phyloP scores from a whole-genome alignment of 179 eudicot genomes.

The Actinidia polygama region DNA sequence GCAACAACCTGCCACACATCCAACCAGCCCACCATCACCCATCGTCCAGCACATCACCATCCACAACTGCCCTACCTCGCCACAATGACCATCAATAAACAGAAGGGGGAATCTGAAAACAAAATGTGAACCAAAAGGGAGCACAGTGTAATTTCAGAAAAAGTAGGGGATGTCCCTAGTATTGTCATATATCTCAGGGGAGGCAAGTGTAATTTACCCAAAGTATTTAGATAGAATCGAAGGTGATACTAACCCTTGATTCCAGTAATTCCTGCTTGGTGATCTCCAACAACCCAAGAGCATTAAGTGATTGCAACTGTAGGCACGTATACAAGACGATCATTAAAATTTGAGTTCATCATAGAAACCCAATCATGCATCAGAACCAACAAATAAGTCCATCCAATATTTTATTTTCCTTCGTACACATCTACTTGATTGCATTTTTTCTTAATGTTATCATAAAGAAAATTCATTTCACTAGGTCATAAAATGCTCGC shows the following conservation, averaged over 20 bases:
- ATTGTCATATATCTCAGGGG: no score
- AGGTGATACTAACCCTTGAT: constrained; percentile 46
- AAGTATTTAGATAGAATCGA: constrained; percentile 9
- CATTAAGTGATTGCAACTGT: constrained; percentile 81
- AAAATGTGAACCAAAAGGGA: no score
- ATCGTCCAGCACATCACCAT: no score
- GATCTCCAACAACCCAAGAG: constrained; percentile 66
- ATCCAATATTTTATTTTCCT: background rate
- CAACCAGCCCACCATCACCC: no score
- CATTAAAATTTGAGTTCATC: background rate
- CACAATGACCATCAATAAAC: no score
- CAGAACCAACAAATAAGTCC: background rate
- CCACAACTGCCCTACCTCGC: no score
- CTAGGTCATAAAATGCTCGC: background rate
- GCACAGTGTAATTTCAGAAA: no score
- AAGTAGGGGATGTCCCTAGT: no score
- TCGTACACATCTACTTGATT: background rate
- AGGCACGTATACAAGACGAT: constrained; percentile 23
- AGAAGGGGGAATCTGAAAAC: no score
- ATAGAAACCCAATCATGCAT: background rate
- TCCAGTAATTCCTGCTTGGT: constrained; percentile 43
- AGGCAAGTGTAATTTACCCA: no score
- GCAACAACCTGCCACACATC: no score
- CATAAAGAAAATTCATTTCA: background rate
- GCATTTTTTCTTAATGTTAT: background rate